These are phyloP conservation scores for Colletotrichum gloeosporioides DNA, from an alignment of 2,329 filamentous ascomycete species.

Conservation along the genomic window DNA sequence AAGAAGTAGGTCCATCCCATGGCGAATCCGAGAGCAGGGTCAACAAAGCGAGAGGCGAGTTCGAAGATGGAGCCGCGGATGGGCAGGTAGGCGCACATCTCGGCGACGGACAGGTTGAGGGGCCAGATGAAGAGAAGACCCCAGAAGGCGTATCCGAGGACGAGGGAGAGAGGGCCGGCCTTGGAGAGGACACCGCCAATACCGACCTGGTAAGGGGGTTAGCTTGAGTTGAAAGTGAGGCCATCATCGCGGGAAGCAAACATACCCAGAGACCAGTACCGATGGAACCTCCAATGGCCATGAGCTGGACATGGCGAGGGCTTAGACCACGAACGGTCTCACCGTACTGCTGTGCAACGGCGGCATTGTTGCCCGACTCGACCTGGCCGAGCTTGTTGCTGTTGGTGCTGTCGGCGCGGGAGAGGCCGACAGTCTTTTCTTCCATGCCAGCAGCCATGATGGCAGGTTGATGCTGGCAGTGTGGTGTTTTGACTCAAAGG, in stretches of 20 bases:
- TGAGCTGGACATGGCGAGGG: constrained; percentile 52
- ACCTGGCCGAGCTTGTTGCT: constrained; percentile 20
- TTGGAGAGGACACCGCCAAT: constrained; percentile 47
- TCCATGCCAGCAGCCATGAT: constrained; percentile 13
- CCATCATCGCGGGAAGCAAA: neutral
- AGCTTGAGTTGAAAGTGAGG: neutral
- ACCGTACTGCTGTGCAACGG: constrained; percentile 29
- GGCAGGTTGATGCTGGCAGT: neutral
- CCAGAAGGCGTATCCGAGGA: constrained; percentile 51
- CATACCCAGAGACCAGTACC: constrained; percentile 47
- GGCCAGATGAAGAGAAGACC: constrained; percentile 50
- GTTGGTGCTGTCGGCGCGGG: constrained; percentile 17
- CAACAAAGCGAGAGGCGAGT: constrained; percentile 58
- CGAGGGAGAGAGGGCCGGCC: constrained; percentile 47
- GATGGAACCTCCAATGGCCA: constrained; percentile 54
- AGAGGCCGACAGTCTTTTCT: constrained; percentile 19
- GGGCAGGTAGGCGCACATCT: constrained; percentile 63
- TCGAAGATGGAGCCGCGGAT: constrained; percentile 60
- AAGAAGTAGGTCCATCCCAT: constrained; percentile 55
- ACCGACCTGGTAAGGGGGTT: constrained; percentile 34
- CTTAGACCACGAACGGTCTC: constrained; percentile 37
- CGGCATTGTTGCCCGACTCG: constrained; percentile 4
- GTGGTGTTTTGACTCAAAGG: neutral
- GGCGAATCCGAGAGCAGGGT: constrained; percentile 62
- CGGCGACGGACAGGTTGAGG: constrained; percentile 53